phyloP scores from a whole-genome alignment of 441 rosid species.

The Brassica hybrid region DNA sequence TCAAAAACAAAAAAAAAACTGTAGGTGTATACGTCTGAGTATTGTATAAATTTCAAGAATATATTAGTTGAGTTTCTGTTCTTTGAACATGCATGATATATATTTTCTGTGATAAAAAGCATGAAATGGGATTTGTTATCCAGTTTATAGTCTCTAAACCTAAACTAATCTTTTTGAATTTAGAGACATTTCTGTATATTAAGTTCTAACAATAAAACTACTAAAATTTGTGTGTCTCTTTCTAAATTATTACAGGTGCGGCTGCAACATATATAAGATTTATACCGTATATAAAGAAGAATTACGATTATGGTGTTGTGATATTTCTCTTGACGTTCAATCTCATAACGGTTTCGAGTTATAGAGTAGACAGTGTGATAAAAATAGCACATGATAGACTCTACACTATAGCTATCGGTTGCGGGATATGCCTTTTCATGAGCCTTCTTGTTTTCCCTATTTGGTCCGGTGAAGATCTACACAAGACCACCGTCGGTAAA shows the following conservation, averaged over 20 bases:
- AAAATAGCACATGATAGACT: constrained; percentile 70
- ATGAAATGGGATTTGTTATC: not conserved
- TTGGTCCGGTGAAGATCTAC: constrained; percentile 95
- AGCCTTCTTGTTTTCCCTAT: constrained; percentile 69
- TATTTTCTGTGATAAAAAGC: not conserved
- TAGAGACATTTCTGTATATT: not conserved
- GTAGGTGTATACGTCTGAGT: not conserved
- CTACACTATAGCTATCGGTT: constrained; percentile 74
- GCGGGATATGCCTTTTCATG: constrained; percentile 76
- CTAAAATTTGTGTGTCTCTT: not conserved
- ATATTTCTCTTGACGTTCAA: constrained; percentile 87
- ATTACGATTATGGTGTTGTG: constrained; percentile 82
- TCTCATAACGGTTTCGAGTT: constrained; percentile 82
- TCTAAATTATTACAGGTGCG: constrained; percentile 53
- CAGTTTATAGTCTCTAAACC: not conserved
- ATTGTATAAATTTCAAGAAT: not conserved
- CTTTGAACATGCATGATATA: not conserved
- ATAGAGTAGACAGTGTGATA: constrained; percentile 61
- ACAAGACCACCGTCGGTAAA: constrained; percentile 67
- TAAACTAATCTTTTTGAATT: not conserved
- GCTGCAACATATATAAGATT: constrained; percentile 78
- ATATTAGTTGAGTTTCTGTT: not conserved
- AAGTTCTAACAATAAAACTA: not conserved
- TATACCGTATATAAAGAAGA: constrained; percentile 80
- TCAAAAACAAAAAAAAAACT: not conserved